Evolutionary conservation across 176 grass and related monocot genomes (phyloP), one percentile per base, ranked within the genome.

Genomic region (Avena sativa): DNA sequence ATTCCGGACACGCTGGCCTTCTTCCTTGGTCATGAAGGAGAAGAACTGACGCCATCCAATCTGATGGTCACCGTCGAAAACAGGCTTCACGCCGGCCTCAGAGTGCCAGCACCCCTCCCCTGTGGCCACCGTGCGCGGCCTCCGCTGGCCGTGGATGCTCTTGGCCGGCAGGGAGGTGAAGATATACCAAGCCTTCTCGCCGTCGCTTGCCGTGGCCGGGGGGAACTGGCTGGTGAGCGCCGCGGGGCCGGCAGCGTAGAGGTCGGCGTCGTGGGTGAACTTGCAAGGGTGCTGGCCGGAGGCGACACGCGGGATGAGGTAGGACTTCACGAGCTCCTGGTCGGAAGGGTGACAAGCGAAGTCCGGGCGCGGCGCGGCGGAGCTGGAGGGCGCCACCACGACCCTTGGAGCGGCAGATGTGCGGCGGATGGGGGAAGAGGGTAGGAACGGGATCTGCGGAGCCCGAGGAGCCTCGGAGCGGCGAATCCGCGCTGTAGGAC

Each of bases 181-280:
- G 86, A 91, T 85, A 46, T 88, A 91, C 90, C 90, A 91, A 0
- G 77, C 82, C 43, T 47, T 58, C 61, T 88, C 86, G 44, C 90
- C 86, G 71, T 91, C 77, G 76, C 63, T 16, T 6, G 82, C 51
- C 1, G 69, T 48, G 2, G 90, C 82, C 12, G 90, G 86, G 26
- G 77, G 0, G 78, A 76, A 88, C 51, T 17, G 12, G 9, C 17
- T 13, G 16, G 77, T 71, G 44, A 91, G 90, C 30, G 16, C 52
- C n/a, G 6, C 77, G 16, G 90, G 90, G 44, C 76, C 86, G 21
- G 59, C 82, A 76, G 86, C 44, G 86, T 91, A 91, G 30, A 91
- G 77, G 71, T 91, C 82, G 61, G 32, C 76, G 11, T 77, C 62
- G 86, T 91, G 90, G 82, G 87, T 85, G 90, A 85, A 91, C 5